Conservation (phyloP, 1,284 basidiomycete species). For the Trichosporon asahii region DNA sequence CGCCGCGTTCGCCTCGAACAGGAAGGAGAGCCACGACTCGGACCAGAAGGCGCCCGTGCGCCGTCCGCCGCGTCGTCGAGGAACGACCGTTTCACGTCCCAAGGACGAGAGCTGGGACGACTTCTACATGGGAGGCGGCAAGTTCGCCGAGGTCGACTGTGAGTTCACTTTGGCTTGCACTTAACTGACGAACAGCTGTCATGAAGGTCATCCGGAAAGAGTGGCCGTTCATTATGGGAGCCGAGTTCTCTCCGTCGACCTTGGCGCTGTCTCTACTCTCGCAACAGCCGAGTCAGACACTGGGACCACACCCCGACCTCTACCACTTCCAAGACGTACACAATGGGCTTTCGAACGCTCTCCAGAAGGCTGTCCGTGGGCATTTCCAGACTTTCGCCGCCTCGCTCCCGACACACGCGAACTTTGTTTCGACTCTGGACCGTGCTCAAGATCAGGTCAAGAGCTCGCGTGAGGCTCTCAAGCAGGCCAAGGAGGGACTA, state of each 20-base stretch:
- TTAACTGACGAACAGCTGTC: conserved; percentile 59
- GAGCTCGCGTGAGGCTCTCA: conserved; percentile 67
- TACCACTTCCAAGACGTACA: conserved; percentile 42
- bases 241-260: conserved; percentile 90
- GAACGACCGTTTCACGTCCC: conserved; percentile 18
- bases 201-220: conserved; percentile 79
- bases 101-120: conserved; percentile 31
- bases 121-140: conserved; percentile 31
- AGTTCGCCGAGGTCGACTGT: conserved; percentile 51
- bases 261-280: conserved; percentile 82
- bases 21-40: conserved; percentile 17
- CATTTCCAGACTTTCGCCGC: conserved; percentile 90
- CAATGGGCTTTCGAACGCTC: conserved; percentile 38
- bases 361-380: conserved; percentile 57
- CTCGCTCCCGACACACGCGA: conserved; percentile 79
- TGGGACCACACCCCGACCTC: conserved; percentile 36
- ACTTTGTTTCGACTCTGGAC: conserved; percentile 66
- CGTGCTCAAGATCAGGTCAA: conserved; percentile 69
- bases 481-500: conserved; percentile 56
- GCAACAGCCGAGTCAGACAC: conserved; percentile 56
- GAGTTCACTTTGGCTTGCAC: conserved; percentile 13
- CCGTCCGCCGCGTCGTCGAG: conserved; percentile 16
- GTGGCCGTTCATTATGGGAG: conserved; percentile 82
- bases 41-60: conserved; percentile 8
- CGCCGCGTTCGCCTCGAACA: conserved; percentile 42